Conservation (phyloP, 169 alveolate species). For the Eimeria zaria region DNA sequence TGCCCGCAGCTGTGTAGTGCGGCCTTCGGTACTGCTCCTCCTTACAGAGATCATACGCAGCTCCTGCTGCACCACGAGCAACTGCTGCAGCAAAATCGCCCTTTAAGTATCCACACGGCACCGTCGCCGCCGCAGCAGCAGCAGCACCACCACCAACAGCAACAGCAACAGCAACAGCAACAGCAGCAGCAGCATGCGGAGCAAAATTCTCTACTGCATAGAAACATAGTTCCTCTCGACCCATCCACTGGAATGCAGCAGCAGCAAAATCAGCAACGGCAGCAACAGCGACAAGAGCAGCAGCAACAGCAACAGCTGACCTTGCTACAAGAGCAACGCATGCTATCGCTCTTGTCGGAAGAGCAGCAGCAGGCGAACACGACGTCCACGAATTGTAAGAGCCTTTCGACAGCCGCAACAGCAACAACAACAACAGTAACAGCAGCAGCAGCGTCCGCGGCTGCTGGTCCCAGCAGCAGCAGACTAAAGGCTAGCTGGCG, state of each 20-base stretch:
- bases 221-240: neutral
- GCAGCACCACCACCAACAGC: constrained; percentile 22
- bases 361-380: constrained; percentile 42
- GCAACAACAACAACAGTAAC: neutral
- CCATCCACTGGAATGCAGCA: neutral
- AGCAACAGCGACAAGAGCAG: constrained; percentile 36
- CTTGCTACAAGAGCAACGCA: constrained; percentile 10
- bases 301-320: constrained; percentile 34
- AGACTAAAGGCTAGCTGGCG: neutral
- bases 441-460: constrained; percentile 9
- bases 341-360: neutral
- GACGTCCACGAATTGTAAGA: neutral
- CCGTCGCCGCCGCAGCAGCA: constrained; percentile 62
- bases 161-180: constrained; percentile 7
- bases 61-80: constrained; percentile 48
- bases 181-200: constrained; percentile 21
- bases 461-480: constrained; percentile 13
- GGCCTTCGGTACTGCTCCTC: neutral
- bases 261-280: constrained; percentile 35
- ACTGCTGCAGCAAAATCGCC: neutral
- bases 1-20: neutral
- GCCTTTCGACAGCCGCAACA: neutral
- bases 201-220: neutral
- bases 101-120: neutral
- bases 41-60: constrained; percentile 2